These are phyloP conservation scores for Schrenkiella parvula DNA, from an alignment of 345 rosid species.

Conservation along the genomic window DNA sequence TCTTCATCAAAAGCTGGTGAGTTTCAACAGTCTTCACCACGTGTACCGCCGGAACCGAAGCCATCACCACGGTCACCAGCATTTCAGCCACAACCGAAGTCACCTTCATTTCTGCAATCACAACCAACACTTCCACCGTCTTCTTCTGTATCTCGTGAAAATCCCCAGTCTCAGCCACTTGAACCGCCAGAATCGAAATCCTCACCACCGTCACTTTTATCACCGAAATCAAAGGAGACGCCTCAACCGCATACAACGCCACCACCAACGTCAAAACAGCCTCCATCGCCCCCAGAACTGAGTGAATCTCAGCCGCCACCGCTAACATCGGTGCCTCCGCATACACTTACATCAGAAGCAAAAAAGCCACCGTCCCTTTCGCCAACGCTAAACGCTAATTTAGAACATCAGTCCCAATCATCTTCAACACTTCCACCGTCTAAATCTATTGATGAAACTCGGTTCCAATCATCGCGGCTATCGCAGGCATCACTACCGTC, in stretches of 20 bases:
- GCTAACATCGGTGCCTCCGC: neutral
- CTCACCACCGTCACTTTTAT: neutral
- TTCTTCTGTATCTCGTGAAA: neutral
- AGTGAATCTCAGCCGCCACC: neutral
- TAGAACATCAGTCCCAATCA: neutral
- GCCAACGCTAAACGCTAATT: neutral
- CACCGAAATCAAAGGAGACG: neutral
- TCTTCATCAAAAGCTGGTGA: neutral
- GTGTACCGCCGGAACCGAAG: neutral
- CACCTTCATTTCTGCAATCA: neutral
- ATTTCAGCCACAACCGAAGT: neutral
- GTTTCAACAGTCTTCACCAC: neutral
- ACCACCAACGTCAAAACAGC: neutral
- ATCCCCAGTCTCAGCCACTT: neutral
- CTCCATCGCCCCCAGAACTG: neutral
- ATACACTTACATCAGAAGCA: neutral
- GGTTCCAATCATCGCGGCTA: neutral
- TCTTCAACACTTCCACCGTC: neutral
- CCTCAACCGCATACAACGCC: neutral
- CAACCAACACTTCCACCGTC: constrained; percentile 3
- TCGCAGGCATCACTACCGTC: neutral
- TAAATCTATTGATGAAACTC: constrained; percentile 8
- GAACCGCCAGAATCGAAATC: neutral
- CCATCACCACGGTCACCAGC: neutral
- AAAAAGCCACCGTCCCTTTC: neutral